A percentile compares a stretch with the other conserved stretches of the same genome.
Conservation (phyloP, 441 rosid species). For the Adansonia madagascariensis region DNA sequence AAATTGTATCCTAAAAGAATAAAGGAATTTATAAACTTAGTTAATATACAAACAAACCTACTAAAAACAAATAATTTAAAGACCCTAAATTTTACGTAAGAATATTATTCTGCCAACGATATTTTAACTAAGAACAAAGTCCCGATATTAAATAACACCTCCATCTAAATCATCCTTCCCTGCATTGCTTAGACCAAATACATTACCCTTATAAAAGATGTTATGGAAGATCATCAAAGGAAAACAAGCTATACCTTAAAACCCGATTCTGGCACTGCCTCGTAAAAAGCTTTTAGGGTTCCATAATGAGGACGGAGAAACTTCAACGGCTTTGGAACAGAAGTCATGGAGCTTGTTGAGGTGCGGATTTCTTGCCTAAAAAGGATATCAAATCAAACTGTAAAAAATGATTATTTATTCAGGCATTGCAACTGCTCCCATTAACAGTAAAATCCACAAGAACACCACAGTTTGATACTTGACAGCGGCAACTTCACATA, state of each 20-base stretch:
- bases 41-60: neutral
- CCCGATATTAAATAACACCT: neutral
- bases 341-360: slow-evolving; percentile 94
- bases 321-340: slow-evolving; percentile 93
- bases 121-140: neutral
- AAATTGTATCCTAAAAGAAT: neutral
- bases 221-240: neutral
- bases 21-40: neutral
- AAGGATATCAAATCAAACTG: slow-evolving; percentile 11
- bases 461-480: neutral
- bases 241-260: slow-evolving; percentile 59
- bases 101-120: neutral
- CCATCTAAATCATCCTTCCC: neutral
- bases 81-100: neutral
- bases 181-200: neutral
- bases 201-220: slow-evolving; percentile 8
- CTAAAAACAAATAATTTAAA: neutral
- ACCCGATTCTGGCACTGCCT: slow-evolving; percentile 64
- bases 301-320: slow-evolving; percentile 98
- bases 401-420: neutral
- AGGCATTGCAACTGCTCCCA: neutral
- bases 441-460: neutral
- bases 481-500: neutral
- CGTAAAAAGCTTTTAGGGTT: slow-evolving; percentile 71
- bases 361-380: slow-evolving; percentile 84